phyloP scores from a whole-genome alignment of 2,329 filamentous ascomycete species.

The Cryphonectria japonica region DNA sequence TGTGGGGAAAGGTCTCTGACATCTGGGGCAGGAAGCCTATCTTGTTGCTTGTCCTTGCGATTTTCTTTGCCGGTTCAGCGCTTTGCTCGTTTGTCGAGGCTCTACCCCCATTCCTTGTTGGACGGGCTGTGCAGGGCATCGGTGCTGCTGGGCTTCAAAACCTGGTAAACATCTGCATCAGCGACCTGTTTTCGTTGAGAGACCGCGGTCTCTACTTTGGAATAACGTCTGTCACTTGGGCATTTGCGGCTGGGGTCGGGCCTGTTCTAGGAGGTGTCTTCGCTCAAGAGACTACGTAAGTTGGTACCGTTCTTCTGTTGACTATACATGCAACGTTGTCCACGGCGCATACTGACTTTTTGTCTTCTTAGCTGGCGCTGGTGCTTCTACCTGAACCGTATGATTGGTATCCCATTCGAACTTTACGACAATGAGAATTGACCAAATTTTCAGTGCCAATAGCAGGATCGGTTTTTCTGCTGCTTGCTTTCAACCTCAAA shows the following conservation, averaged over 20 bases:
- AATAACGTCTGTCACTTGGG: constrained; percentile 62
- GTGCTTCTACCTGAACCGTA: constrained; percentile 69
- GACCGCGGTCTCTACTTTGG: constrained; percentile 57
- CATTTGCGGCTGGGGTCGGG: constrained; percentile 66
- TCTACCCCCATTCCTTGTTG: constrained; percentile 58
- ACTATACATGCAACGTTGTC: not conserved
- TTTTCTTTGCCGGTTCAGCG: constrained; percentile 60
- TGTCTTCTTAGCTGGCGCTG: constrained; percentile 57
- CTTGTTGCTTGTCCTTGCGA: constrained; percentile 52
- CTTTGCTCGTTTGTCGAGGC: constrained; percentile 54
- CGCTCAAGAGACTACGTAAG: constrained; percentile 53
- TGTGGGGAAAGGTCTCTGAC: constrained; percentile 69
- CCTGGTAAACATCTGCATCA: constrained; percentile 63
- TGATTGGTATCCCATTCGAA: not conserved
- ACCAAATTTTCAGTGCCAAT: constrained; percentile 13
- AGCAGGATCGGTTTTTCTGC: constrained; percentile 29
- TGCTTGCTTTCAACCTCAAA: constrained; percentile 38
- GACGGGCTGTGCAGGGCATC: constrained; percentile 59
- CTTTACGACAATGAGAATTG: not conserved
- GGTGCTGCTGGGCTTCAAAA: constrained; percentile 62
- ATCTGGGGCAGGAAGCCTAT: constrained; percentile 63
- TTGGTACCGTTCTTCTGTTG: not conserved
- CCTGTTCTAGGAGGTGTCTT: constrained; percentile 72
- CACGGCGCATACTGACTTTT: not conserved
- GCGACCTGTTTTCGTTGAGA: constrained; percentile 58